Percentiles rank a stretch among this genome's conserved stretches.
Conservation (phyloP, 1,284 basidiomycete species). For the Ustilago nuda region DNA sequence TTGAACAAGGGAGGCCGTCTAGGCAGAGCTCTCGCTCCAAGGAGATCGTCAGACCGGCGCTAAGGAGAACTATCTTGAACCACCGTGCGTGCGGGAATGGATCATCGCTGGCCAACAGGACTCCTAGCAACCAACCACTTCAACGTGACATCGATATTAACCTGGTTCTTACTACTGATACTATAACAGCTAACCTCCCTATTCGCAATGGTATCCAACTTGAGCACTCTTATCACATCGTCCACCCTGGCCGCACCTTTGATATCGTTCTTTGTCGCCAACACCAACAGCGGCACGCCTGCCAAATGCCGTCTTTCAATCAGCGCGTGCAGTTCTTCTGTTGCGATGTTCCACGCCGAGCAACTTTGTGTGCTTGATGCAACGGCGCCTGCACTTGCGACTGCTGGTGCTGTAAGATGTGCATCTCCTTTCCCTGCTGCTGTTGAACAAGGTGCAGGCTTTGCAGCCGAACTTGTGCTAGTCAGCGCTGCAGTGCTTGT, state of each 20-base stretch:
- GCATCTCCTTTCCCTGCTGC: slow-evolving; percentile 11
- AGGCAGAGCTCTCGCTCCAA: no score
- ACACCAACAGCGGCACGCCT: slow-evolving; percentile 88
- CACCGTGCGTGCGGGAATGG: no score
- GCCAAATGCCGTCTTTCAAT: slow-evolving; percentile 79
- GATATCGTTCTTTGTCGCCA: slow-evolving; percentile 96
- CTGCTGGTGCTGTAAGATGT: slow-evolving; percentile 2
- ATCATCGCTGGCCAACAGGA: slow-evolving; percentile 47
- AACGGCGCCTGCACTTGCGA: neutral
- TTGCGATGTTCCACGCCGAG: slow-evolving; percentile 74
- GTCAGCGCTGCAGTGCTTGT: slow-evolving; percentile 6
- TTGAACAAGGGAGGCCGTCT: neutral
- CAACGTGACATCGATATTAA: slow-evolving; percentile 79
- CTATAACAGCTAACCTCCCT: slow-evolving; percentile 72
- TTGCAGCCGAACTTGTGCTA: slow-evolving; percentile 2
- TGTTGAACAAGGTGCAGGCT: slow-evolving; percentile 12
- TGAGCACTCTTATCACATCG: slow-evolving; percentile 86
- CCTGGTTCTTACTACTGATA: slow-evolving; percentile 85
- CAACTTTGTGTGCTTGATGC: slow-evolving; percentile 18
- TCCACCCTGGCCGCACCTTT: slow-evolving; percentile 82
- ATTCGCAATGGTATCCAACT: slow-evolving; percentile 74
- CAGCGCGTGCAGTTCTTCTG: slow-evolving; percentile 89
- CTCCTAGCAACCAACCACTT: slow-evolving; percentile 71
- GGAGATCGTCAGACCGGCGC: no score
- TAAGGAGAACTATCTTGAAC: no score